These are phyloP conservation scores for Globisporangium solare DNA, from an alignment of 352 stramenopile species.

Conservation along the genomic window DNA sequence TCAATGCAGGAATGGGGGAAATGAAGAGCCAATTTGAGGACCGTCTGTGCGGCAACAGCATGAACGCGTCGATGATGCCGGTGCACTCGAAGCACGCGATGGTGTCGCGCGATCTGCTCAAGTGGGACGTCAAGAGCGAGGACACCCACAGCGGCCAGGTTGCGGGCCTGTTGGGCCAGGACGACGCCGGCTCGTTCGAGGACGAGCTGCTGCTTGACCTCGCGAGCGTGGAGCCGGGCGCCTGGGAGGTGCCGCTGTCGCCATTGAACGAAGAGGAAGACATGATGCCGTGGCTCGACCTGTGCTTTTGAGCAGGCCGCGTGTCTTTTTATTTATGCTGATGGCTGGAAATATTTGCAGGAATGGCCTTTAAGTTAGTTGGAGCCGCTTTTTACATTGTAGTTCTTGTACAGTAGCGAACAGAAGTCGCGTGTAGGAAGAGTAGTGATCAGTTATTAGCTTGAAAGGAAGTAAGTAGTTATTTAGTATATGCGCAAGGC, in stretches of 20 bases:
- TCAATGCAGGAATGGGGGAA: slow-evolving; percentile 38
- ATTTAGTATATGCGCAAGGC: neutral
- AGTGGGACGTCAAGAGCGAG: slow-evolving; percentile 40
- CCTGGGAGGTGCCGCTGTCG: slow-evolving; percentile 78
- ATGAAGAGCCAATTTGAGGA: slow-evolving; percentile 39
- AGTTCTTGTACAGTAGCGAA: slow-evolving; percentile 15
- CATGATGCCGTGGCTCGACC: slow-evolving; percentile 79
- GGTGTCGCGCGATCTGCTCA: slow-evolving; percentile 66
- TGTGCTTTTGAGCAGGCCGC: slow-evolving; percentile 61
- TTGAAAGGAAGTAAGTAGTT: slow-evolving; percentile 6
- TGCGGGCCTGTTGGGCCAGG: slow-evolving; percentile 18
- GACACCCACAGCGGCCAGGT: slow-evolving; percentile 19
- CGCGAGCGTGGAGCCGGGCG: slow-evolving; percentile 64
- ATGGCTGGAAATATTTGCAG: neutral
- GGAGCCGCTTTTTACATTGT: neutral
- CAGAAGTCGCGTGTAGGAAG: slow-evolving; percentile 1
- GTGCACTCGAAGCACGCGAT: slow-evolving; percentile 49
- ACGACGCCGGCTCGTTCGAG: slow-evolving; percentile 45
- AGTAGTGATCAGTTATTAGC: slow-evolving; percentile 1
- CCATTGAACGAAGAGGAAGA: slow-evolving; percentile 81
- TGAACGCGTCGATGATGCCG: slow-evolving; percentile 15
- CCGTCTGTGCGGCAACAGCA: slow-evolving; percentile 19
- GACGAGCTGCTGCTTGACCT: slow-evolving; percentile 69
- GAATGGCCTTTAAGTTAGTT: neutral
- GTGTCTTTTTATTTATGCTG: slow-evolving; percentile 36